Percentiles rank a stretch among this genome's conserved stretches.
These are phyloP conservation scores for Ambrosiella xylebori DNA, from an alignment of 2,329 filamentous ascomycete species.

Conservation along the genomic window DNA sequence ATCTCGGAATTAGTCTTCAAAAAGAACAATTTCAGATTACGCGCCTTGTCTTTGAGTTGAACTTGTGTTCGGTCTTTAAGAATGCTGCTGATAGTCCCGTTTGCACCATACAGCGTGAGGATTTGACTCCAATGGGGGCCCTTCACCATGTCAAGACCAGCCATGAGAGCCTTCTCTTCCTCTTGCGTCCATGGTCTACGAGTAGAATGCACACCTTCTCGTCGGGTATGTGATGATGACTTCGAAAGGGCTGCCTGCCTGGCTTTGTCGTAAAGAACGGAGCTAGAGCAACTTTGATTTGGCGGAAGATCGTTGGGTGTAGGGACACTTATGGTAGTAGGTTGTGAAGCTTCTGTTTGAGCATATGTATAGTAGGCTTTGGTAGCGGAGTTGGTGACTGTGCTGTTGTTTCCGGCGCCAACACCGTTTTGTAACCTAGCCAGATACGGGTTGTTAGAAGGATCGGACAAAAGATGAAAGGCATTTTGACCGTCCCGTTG, in stretches of 20 bases:
- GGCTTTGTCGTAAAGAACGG: slow-evolving; percentile 39
- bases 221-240: slow-evolving; percentile 34
- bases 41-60: slow-evolving; percentile 79
- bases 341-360: slow-evolving; percentile 5
- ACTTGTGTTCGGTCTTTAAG: slow-evolving; percentile 81
- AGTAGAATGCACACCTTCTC: slow-evolving; percentile 41
- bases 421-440: slow-evolving; percentile 20
- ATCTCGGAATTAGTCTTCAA: slow-evolving; percentile 83
- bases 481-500: slow-evolving; percentile 1
- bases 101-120: slow-evolving; percentile 62
- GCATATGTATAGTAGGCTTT: slow-evolving; percentile 11
- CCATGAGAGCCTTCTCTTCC: slow-evolving; percentile 80
- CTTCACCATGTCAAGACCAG: slow-evolving; percentile 72
- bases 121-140: slow-evolving; percentile 92
- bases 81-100: slow-evolving; percentile 64
- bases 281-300: slow-evolving; percentile 37
- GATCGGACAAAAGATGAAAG: not conserved
- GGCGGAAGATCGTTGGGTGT: slow-evolving; percentile 29
- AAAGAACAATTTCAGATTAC: slow-evolving; percentile 82
- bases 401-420: slow-evolving; percentile 21
- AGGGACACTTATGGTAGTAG: not conserved
- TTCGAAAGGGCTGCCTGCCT: slow-evolving; percentile 41
- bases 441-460: slow-evolving; percentile 4
- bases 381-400: slow-evolving; percentile 3
- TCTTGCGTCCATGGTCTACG: slow-evolving; percentile 75